These are phyloP conservation scores for Escovopsis sp. DNA, from an alignment of 2,329 filamentous ascomycete genomes.

Conservation along the genomic window DNA sequence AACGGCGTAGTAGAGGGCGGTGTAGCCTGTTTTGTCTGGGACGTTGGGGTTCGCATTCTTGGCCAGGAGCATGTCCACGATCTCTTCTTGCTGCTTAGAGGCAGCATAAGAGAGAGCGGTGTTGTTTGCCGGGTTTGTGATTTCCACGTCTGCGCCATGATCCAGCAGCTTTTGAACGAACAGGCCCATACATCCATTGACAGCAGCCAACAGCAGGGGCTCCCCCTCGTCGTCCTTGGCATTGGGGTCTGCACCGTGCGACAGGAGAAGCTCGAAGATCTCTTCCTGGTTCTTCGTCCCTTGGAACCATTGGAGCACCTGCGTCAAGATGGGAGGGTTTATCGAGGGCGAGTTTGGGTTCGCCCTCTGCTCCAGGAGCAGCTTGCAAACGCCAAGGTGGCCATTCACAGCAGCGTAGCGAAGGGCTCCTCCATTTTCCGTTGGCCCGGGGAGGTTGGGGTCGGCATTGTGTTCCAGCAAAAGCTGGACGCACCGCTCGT, in stretches of 20 bases:
- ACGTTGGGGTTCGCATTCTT: conserved; percentile 9
- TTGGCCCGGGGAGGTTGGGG: conserved; percentile 2
- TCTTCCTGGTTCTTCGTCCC: conserved; percentile 1
- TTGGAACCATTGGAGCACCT: conserved; percentile 2
- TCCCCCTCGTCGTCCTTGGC: conserved; percentile 2
- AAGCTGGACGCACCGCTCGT: conserved; percentile 5
- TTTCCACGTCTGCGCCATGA: conserved; percentile 5
- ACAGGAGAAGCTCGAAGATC: conserved; percentile 4
- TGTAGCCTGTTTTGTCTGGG: background rate
- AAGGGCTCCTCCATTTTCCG: conserved; percentile 1
- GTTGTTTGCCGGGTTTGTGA: background rate
- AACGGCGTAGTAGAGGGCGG: conserved; percentile 3
- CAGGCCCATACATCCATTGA: background rate
- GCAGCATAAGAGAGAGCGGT: conserved; percentile 1
- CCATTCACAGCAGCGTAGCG: conserved; percentile 5
- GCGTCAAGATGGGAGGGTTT: conserved; percentile 3
- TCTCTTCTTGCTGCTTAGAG: background rate
- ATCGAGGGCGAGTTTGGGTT: conserved; percentile 8
- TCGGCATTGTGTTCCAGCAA: conserved; percentile 5
- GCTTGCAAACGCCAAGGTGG: conserved; percentile 2
- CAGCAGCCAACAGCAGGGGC: conserved; percentile 1
- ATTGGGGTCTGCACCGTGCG: conserved; percentile 4
- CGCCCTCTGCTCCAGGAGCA: conserved; percentile 8
- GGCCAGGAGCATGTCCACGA: conserved; percentile 7
- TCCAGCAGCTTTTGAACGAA: conserved; percentile 3